Percentiles rank a stretch among this genome's conserved stretches.
These are phyloP conservation scores for Lichtheimia corymbifera DNA, from an alignment of 371 early-diverging fungal genomes.

Conservation along the genomic window DNA sequence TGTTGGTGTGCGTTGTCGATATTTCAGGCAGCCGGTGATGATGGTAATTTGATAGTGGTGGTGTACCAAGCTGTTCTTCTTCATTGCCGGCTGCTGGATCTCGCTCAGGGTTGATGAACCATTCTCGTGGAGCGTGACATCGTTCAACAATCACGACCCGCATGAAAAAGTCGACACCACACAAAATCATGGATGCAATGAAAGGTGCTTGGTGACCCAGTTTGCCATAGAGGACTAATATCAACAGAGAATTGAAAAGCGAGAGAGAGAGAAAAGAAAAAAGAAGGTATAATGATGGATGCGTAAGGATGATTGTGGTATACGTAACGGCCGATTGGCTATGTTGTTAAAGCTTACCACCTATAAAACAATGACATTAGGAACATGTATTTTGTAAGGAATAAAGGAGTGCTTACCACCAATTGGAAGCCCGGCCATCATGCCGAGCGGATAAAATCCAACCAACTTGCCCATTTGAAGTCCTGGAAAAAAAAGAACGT, in stretches of 20 bases:
- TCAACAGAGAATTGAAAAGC: background rate
- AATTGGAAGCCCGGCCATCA: slow-evolving; percentile 62
- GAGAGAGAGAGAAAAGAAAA: background rate
- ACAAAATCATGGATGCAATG: slow-evolving; percentile 67
- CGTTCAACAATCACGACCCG: slow-evolving; percentile 57
- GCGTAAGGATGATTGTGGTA: background rate
- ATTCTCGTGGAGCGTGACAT: slow-evolving; percentile 41
- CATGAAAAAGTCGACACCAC: slow-evolving; percentile 56
- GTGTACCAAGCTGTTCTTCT: background rate
- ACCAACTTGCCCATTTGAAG: slow-evolving; percentile 67
- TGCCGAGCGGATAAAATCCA: slow-evolving; percentile 64
- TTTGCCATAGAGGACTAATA: slow-evolving; percentile 55
- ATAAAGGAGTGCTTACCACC: slow-evolving; percentile 41
- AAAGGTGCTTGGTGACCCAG: slow-evolving; percentile 72
- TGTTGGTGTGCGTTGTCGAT: slow-evolving; percentile 10
- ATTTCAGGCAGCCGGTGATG: slow-evolving; percentile 10
- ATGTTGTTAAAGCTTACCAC: background rate
- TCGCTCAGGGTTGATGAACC: slow-evolving; percentile 26
- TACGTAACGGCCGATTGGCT: background rate
- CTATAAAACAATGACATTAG: background rate
- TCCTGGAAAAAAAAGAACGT: slow-evolving; percentile 12
- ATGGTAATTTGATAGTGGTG: background rate
- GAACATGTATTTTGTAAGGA: background rate
- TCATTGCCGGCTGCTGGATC: slow-evolving; percentile 4
- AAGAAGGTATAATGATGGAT: background rate